These are phyloP conservation scores for Pinus taeda DNA, from an alignment of 75 land plant species.

Conservation along the genomic window DNA sequence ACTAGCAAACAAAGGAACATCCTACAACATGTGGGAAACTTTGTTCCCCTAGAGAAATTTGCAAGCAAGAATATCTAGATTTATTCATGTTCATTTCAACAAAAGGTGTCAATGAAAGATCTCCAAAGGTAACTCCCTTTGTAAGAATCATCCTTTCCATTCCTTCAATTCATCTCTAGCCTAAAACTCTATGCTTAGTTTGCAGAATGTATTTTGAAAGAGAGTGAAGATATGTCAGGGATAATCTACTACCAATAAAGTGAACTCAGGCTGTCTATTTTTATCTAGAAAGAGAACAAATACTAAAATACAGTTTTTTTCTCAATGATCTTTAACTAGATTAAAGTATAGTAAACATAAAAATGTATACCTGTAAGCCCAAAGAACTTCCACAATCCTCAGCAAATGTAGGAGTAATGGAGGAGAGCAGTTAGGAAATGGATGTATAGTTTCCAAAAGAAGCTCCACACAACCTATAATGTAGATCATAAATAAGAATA, in stretches of 20 bases:
- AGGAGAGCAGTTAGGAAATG: constrained; percentile 61
- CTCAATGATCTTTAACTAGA: background rate
- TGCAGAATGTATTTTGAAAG: constrained; percentile 76
- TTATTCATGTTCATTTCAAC: no score
- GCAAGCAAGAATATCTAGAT: no score
- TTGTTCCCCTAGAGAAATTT: no score
- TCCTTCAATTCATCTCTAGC: constrained; percentile 65
- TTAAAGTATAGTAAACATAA: background rate
- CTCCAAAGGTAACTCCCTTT: constrained; percentile 54
- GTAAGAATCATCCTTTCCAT: constrained; percentile 74
- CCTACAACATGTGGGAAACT: constrained; percentile 99
- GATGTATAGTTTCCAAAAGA: no score
- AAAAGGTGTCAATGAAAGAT: no score
- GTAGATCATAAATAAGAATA: background rate
- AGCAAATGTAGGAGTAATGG: constrained; percentile 58
- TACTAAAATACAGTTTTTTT: constrained; percentile 2
- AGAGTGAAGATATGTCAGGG: constrained; percentile 78
- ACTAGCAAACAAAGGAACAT: constrained; percentile 98
- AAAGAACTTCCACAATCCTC: constrained; percentile 84
- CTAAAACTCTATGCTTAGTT: constrained; percentile 47
- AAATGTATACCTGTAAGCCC: constrained; percentile 76
- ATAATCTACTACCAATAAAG: constrained; percentile 51
- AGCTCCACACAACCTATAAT: constrained; percentile 84
- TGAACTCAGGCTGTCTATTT: background rate
- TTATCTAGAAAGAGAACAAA: background rate